Base-by-base conservation (phyloP, 495 filamentous ascomycete species). In the Talaromyces thailandensis region DNA sequence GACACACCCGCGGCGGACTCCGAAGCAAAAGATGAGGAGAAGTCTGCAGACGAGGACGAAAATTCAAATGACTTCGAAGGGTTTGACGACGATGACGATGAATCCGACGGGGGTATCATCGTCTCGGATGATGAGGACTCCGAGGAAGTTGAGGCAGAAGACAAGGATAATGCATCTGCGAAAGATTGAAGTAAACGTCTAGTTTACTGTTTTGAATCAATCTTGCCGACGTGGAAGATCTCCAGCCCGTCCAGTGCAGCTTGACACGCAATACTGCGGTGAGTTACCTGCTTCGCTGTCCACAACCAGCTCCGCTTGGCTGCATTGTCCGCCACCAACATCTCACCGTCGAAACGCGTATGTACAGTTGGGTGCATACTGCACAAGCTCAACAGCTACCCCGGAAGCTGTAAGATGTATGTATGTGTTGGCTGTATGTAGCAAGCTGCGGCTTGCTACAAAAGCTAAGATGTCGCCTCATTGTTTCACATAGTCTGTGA, bases 11-110 rank as follows among this genome's bases (percentile, higher is more conserved):
- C 64, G 24, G 57, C 60, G 2, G 64, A 61, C 57, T 62, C 69
- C 2, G 71, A 79, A 50, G 66, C 64, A 2, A 67, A 71, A 6
- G 70, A 69, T 23, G 37, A 40, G 0, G 7, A 31, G 37, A 37
- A 24, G 18, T 59, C 55, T 24, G 48, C 23, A 8, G 69, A 67
- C 3, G 70, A 73, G 4, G 64, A 65, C 35, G 57, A 71, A 45
- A 72, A 62, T 16, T 21, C 65, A 4, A 70, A 72, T 3, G 77
- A 77, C 4, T 77, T 79, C 32, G 72, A 71, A 64, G 79, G 73
- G 3, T 73, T 81, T 32, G 43, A 48, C 18, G 68, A 48, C 9
- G 68, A 64, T 5, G 72, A 72, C 11, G 70, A 68, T 24, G 66
- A 68, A 3, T 62, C 59, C 16, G 45, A 61, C 23, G 59, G 59